A percentile compares a stretch with the other conserved stretches of the same genome.
Conservation (phyloP, 2,329 filamentous ascomycete species). For the Stachybotrys echinatus region DNA sequence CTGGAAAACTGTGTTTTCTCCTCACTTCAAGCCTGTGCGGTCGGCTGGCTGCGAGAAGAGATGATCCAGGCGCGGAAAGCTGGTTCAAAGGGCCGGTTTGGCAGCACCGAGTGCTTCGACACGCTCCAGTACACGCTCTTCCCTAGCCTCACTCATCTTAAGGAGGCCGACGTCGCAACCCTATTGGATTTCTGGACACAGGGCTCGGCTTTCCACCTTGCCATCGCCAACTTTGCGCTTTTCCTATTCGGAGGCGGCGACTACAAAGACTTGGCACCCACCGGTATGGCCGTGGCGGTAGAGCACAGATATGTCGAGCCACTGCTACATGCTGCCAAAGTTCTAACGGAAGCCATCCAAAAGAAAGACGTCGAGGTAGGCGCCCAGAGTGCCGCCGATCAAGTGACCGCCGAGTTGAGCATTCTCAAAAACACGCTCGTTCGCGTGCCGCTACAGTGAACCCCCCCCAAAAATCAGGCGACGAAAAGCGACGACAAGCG, state of each 20-base stretch:
- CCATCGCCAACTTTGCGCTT: conserved; percentile 56
- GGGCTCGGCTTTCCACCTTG: conserved; percentile 50
- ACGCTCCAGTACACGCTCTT: conserved; percentile 58
- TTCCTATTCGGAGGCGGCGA: conserved; percentile 45
- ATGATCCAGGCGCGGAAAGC: conserved; percentile 40
- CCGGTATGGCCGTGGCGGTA: conserved; percentile 51
- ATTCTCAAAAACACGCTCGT: conserved; percentile 37
- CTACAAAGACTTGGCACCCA: conserved; percentile 45
- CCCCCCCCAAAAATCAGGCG: background rate
- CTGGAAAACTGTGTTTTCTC: conserved; percentile 62
- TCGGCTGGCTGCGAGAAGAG: conserved; percentile 61
- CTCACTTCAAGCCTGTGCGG: conserved; percentile 55
- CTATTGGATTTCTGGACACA: conserved; percentile 48
- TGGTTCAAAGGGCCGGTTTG: conserved; percentile 35
- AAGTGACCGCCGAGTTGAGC: conserved; percentile 30
- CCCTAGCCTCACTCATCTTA: conserved; percentile 46
- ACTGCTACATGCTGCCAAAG: conserved; percentile 37
- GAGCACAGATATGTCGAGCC: conserved; percentile 55
- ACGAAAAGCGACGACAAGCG: background rate
- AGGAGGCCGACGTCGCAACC: conserved; percentile 32
- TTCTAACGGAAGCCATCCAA: conserved; percentile 23
- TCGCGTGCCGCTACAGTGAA: conserved; percentile 33
- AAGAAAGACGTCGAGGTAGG: conserved; percentile 24
- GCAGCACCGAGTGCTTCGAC: conserved; percentile 49
- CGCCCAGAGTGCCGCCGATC: conserved; percentile 18